phyloP scores from a whole-genome alignment of 495 filamentous ascomycete species.

The Aspergillus biplanus region DNA sequence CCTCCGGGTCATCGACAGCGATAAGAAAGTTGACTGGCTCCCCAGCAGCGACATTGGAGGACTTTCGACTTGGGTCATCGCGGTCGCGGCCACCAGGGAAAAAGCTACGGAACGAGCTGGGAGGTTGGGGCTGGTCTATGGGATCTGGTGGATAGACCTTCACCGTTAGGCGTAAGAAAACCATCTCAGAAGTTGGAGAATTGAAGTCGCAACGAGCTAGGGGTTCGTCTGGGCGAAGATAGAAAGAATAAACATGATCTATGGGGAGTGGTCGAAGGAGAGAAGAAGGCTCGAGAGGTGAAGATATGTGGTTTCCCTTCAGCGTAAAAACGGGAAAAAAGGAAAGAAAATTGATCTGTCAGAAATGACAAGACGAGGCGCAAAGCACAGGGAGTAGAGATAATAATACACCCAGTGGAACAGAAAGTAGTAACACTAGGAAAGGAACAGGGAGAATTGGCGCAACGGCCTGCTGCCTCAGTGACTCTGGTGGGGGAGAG shows the following conservation, averaged over 20 bases:
- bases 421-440: background rate
- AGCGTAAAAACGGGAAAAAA: background rate
- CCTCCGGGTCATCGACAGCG: constrained; percentile 35
- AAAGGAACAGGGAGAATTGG: background rate
- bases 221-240: background rate
- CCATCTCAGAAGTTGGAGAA: constrained; percentile 29
- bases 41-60: constrained; percentile 2
- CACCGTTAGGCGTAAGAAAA: constrained; percentile 41
- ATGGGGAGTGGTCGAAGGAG: background rate
- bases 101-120: constrained; percentile 18
- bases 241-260: background rate
- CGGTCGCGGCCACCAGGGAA: constrained; percentile 18
- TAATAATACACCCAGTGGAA: background rate
- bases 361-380: constrained; percentile 5
- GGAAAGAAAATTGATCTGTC: constrained; percentile 1
- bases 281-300: background rate
- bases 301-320: background rate
- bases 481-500: no score
- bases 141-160: constrained; percentile 40
- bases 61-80: constrained; percentile 20
- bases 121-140: constrained; percentile 10
- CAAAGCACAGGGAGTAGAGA: background rate
- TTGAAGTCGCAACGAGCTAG: constrained; percentile 1
- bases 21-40: constrained; percentile 39
- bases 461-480: constrained; percentile 2